A percentile compares a stretch with the other conserved stretches of the same genome.
phyloP scores from a whole-genome alignment of 2,329 filamentous ascomycete genomes.

The Phoma herbarum region DNA sequence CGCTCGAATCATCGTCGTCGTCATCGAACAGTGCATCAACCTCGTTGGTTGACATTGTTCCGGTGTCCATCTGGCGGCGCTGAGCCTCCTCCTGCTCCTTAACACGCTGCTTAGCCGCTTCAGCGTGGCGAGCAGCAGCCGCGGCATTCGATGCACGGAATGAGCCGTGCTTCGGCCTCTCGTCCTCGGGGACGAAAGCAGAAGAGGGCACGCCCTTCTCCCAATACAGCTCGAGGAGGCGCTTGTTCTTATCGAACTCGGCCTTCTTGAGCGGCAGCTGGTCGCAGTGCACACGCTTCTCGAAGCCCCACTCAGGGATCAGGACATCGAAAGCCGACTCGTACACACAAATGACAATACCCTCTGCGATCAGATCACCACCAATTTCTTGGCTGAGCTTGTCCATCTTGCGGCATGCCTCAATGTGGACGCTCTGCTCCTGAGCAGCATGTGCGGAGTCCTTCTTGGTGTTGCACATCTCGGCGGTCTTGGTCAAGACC shows the following conservation, averaged over 20 bases:
- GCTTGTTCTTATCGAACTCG: constrained; percentile 97
- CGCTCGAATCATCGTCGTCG: constrained; percentile 81
- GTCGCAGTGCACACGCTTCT: constrained; percentile 99
- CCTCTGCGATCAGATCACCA: constrained; percentile 92
- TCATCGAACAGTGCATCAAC: constrained; percentile 96
- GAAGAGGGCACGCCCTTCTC: constrained; percentile 98
- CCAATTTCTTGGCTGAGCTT: constrained; percentile 85
- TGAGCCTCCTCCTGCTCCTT: constrained; percentile 91
- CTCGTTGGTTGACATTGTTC: constrained; percentile 91
- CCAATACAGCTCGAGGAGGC: constrained; percentile 96
- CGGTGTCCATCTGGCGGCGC: constrained; percentile 92
- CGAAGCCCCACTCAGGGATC: constrained; percentile 97
- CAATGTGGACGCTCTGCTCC: constrained; percentile 98
- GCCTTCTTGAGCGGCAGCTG: constrained; percentile 98
- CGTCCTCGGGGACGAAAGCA: constrained; percentile 94
- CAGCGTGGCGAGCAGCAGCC: constrained; percentile 79
- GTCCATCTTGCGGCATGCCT: constrained; percentile 96
- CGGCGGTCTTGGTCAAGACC: constrained; percentile 86
- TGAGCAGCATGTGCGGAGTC: constrained; percentile 97
- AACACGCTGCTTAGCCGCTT: constrained; percentile 80
- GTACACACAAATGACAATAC: constrained; percentile 96
- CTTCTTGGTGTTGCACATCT: constrained; percentile 98
- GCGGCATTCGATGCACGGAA: constrained; percentile 78
- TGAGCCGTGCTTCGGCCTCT: constrained; percentile 83
- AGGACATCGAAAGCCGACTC: constrained; percentile 98